Evolutionary conservation across 2,329 filamentous ascomycete genomes (phyloP), one percentile per base, ranked within the genome.

Genomic region (Aspergillus thermomutatus): DNA sequence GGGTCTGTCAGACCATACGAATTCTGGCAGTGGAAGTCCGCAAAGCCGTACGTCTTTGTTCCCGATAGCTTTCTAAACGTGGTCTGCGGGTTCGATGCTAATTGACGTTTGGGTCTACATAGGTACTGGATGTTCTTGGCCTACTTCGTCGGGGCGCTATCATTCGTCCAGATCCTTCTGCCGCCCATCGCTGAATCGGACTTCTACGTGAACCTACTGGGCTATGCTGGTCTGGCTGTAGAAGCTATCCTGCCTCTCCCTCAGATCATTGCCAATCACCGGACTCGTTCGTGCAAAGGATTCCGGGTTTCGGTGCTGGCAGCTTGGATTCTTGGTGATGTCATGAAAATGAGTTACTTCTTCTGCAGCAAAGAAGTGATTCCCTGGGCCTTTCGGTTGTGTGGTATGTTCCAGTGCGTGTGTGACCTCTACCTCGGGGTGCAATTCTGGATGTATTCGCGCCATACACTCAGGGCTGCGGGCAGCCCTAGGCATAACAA

Each of bases 1-100:
- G 69, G 58, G 27, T 69, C 76, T 54, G 72, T 71, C 17, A 75
- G 85, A 34, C 84, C 85, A 0, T 87, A 81, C 64, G 77, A 80
- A 53, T 87, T 87, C 69, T 87, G 85, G 85, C 83, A 84, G 66
- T 87, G 85, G 85, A 80, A 76, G 60, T 74, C 71, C 54, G 72
- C 80, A 21, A 77, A 79, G 55, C 83, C 84, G 64, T 80, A 74
- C 61, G 77, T 75, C 3, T 23, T 23, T 27, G 11, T 21, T 41
- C 19, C 21, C 40, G 4, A n/a, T 31, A 10, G 50, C 17, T 28
- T 19, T 14, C 6, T 46, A 23, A 14, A 25, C 4, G 43, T 26
- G 11, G 21, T 46, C 6, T 46, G n/a, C n/a, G 7, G 27, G 7
- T 17, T n/a, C n/a, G 4, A 2, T 17, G 48, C 21, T 26, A 26